Percentiles rank a stretch among this genome's conserved stretches.
Conservation (phyloP, 108 stramenopile species). For the Cyclostephanos invisitatus region DNA sequence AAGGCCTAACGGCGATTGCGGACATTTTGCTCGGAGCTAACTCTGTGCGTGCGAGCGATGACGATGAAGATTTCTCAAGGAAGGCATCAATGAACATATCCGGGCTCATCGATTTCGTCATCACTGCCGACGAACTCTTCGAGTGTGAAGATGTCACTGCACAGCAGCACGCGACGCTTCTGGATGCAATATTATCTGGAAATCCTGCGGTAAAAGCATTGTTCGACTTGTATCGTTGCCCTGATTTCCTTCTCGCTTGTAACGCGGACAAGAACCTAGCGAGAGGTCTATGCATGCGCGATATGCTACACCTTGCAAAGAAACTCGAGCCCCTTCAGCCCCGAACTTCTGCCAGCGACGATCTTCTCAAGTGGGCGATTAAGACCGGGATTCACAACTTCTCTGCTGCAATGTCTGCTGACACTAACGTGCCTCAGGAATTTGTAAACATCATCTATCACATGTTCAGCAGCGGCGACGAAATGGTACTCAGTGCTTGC, state of each 20-base stretch:
- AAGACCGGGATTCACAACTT: conserved; percentile 49
- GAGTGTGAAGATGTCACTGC: conserved; percentile 19
- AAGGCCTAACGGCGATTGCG: conserved; percentile 35
- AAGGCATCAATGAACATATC: conserved; percentile 22
- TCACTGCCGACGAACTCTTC: conserved; percentile 35
- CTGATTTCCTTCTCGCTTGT: conserved; percentile 40
- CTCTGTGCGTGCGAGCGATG: neutral
- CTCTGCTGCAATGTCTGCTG: conserved; percentile 1
- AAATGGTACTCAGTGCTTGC: conserved; percentile 38
- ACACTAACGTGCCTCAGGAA: conserved; percentile 24
- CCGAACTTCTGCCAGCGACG: conserved; percentile 9
- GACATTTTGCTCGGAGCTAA: conserved; percentile 11
- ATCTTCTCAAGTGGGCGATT: conserved; percentile 40
- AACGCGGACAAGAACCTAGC: conserved; percentile 22
- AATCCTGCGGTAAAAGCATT: conserved; percentile 14
- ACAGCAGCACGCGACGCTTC: conserved; percentile 29
- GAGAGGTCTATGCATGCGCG: conserved; percentile 20
- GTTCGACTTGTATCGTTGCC: conserved; percentile 35
- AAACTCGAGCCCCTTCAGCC: conserved; percentile 24
- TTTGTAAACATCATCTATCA: conserved; percentile 44
- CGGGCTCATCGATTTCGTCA: conserved; percentile 34
- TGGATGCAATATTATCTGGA: conserved; percentile 34
- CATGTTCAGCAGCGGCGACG: conserved; percentile 47
- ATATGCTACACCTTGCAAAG: conserved; percentile 24
- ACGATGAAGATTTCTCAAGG: neutral